Evolutionary conservation across 83 land plant genomes (phyloP), one percentile per base, ranked within the genome.

Genomic region (Picea engelmannii): DNA sequence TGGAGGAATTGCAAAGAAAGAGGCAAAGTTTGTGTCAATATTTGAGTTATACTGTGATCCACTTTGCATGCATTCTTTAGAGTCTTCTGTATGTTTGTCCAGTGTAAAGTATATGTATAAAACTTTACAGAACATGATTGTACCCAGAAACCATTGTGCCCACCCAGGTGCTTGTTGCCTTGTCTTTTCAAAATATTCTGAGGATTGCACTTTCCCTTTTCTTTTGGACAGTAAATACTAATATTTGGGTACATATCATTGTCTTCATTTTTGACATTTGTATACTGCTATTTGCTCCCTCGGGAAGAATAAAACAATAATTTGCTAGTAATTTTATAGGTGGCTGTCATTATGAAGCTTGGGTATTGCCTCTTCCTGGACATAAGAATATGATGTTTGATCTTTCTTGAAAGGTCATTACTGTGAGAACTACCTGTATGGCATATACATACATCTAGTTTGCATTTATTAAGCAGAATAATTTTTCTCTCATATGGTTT

Each of bases 1-100:
- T 69, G 73, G 55, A 69, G 73, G 20, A 69, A 38, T 31, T 69
- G n/a, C n/a, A 35, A 69, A 20, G 70, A 35, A 69, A 38, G 73
- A 38, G 73, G 73, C 8, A 4, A 4, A 2, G 69, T 25, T 35
- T 17, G 7, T 24, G 35, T 31, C 35, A 35, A 35, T 69, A 17
- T 69, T 69, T 8, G 44, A 69, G 35, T 17, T 67, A 13, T 17
- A 16, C 17, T 15, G 42, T 69, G 35, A 69, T 69, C 20, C 47
- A 16, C 18, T 18, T 69, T 35, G 6, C 16, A 68, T 27, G 69
- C 42, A 68, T 35, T 18, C 20, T 35, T 35, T 17, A 20, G 42
- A 31, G 40, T 69, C 40, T 69, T 31, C 5, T 35, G 2, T 5
- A 0, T 69, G 6, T 11, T 38, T 69, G 17, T 69, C 6, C 18